Conservation (phyloP, 192 early-diverging fungal genomes). For the Pilobolus umbonatus region DNA sequence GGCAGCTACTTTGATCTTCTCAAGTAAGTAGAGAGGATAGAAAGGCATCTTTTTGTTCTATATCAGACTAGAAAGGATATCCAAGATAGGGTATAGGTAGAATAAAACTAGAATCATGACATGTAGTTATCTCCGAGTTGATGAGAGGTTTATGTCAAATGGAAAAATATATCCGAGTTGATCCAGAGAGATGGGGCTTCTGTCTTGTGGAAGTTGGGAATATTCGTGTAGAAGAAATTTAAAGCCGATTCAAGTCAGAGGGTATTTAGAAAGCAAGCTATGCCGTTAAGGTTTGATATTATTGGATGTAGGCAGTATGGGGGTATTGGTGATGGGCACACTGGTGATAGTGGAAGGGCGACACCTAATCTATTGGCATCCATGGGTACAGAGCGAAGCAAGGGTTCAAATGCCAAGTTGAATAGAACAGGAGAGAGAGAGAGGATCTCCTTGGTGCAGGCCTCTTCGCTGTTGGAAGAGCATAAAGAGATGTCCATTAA, state of each 20-base stretch:
- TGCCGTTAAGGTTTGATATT: conserved; percentile 9
- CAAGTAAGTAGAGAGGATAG: background rate
- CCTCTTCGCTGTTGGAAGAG: conserved; percentile 15
- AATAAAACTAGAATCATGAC: background rate
- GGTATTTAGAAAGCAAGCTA: background rate
- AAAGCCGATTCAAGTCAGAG: background rate
- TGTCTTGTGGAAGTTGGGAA: background rate
- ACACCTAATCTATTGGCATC: background rate
- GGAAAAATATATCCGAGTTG: background rate
- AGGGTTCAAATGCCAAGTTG: conserved; percentile 27
- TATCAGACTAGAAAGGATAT: background rate
- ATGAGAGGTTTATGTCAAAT: background rate
- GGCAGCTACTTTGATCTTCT: background rate
- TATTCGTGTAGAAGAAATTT: background rate
- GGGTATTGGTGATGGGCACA: background rate
- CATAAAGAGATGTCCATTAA: conserved; percentile 9
- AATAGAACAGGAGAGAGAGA: conserved; percentile 19
- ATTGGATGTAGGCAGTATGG: background rate
- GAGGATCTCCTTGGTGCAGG: conserved; percentile 26
- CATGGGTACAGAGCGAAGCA: background rate
- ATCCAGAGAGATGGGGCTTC: background rate
- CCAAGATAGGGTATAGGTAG: background rate
- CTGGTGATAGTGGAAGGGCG: background rate
- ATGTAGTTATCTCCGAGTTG: background rate
- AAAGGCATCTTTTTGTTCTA: background rate